These are phyloP conservation scores for Rhexocercosporidium sp. DNA, from an alignment of 2,329 filamentous ascomycete species.

Conservation along the genomic window DNA sequence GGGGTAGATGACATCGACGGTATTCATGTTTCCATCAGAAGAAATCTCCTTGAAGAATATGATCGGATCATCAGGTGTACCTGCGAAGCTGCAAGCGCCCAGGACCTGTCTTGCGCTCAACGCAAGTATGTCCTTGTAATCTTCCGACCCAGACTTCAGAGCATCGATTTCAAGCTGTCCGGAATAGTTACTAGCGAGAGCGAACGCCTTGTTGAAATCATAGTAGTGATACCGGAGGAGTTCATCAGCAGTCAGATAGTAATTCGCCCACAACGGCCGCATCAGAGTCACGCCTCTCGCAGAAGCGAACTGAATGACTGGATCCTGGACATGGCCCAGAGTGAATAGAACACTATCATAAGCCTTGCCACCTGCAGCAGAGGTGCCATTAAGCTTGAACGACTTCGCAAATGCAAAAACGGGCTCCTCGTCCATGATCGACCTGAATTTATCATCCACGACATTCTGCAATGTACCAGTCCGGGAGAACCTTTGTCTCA, in stretches of 20 bases:
- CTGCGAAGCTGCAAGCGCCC: conserved; percentile 77
- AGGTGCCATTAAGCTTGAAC: conserved; percentile 55
- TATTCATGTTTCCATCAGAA: conserved; percentile 84
- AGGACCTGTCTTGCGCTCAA: conserved; percentile 81
- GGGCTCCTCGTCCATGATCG: conserved; percentile 78
- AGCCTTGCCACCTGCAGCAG: conserved; percentile 36
- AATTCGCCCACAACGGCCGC: conserved; percentile 80
- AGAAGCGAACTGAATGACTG: conserved; percentile 79
- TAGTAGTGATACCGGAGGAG: conserved; percentile 77
- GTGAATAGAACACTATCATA: conserved; percentile 72
- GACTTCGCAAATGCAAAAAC: conserved; percentile 79
- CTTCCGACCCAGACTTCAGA: conserved; percentile 72
- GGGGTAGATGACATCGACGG: conserved; percentile 87
- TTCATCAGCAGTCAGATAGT: conserved; percentile 66
- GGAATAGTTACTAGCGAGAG: conserved; percentile 75
- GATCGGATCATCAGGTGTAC: conserved; percentile 72
- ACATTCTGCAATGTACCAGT: conserved; percentile 69
- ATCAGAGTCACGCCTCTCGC: conserved; percentile 77
- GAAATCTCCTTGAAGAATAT: conserved; percentile 87
- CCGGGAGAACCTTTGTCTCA: conserved; percentile 73
- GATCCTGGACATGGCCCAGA: conserved; percentile 77
- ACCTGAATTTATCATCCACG: conserved; percentile 69
- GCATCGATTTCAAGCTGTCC: conserved; percentile 73
- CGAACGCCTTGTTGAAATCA: conserved; percentile 69
- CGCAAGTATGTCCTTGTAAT: conserved; percentile 78